Conservation (phyloP, 257 asterid species). For the Lavandula angustifolia region DNA sequence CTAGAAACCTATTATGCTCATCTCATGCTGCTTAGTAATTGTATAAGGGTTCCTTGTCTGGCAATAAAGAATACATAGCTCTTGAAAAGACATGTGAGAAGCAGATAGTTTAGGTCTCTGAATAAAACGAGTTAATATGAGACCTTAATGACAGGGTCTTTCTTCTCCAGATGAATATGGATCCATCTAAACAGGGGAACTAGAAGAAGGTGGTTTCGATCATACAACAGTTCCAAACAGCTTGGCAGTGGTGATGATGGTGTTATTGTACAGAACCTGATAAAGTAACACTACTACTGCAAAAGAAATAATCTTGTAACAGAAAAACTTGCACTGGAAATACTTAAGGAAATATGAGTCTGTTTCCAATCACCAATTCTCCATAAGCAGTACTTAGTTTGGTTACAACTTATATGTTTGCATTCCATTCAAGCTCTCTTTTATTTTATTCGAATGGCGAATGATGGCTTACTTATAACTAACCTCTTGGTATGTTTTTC, state of each 20-base stretch:
- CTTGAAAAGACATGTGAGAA: conserved; percentile 22
- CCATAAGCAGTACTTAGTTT: conserved; percentile 24
- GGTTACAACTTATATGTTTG: too few species aligned
- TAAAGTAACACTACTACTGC: conserved; percentile 66
- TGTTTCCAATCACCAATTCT: conserved; percentile 37
- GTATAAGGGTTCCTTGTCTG: conserved; percentile 96
- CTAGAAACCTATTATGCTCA: conserved; percentile 88
- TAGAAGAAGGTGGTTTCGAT: conserved; percentile 40
- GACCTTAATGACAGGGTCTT: conserved; percentile 81
- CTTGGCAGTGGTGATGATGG: conserved; percentile 45
- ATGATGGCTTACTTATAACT: too few species aligned
- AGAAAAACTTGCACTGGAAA: conserved; percentile 49
- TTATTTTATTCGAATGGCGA: too few species aligned
- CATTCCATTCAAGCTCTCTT: too few species aligned
- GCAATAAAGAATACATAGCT: conserved; percentile 24
- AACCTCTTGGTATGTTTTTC: too few species aligned
- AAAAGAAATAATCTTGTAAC: conserved; percentile 55
- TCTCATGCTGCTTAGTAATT: conserved; percentile 97
- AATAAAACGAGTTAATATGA: background rate
- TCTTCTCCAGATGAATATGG: conserved; percentile 89
- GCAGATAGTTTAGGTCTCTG: background rate
- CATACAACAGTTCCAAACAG: conserved; percentile 45
- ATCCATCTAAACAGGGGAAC: conserved; percentile 64
- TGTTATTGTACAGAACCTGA: conserved; percentile 46
- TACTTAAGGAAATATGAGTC: conserved; percentile 41